phyloP scores from a whole-genome alignment of 768 basidiomycete species.

The Tulasnella sp. region DNA sequence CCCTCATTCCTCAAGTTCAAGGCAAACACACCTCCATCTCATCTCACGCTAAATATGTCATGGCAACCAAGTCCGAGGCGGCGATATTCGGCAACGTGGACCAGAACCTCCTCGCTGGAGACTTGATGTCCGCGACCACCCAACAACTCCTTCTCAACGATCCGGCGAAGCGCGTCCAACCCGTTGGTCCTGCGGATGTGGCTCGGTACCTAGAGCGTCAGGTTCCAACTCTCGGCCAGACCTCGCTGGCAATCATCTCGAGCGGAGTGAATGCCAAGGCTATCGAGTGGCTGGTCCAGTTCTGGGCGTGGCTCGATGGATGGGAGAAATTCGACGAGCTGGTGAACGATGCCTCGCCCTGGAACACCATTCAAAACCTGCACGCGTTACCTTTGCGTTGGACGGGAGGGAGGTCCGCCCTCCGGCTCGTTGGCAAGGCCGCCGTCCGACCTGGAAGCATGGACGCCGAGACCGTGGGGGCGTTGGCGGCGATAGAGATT shows the following conservation, averaged over 20 bases:
- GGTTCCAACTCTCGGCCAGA: not conserved
- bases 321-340: conserved; percentile 38
- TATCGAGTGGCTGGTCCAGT: conserved; percentile 47
- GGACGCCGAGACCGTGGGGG: not conserved
- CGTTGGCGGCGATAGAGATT: not conserved
- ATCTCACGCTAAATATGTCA: not conserved
- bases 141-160: not conserved
- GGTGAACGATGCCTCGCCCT: not conserved
- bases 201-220: not conserved
- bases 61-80: not conserved
- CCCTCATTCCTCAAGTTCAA: not conserved
- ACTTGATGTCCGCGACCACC: not conserved
- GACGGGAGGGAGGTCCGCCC: not conserved
- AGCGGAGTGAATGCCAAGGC: conserved; percentile 34
- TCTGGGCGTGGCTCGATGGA: conserved; percentile 52
- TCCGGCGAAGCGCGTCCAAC: not conserved
- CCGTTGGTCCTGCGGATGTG: not conserved
- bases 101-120: not conserved
- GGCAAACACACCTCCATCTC: conserved; percentile 1
- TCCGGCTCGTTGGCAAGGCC: not conserved
- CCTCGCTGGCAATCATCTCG: not conserved
- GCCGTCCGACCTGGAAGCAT: not conserved
- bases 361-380: not conserved
- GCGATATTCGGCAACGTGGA: not conserved
- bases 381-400: not conserved